These are phyloP conservation scores for Alternaria conjuncta DNA, from an alignment of 2,329 filamentous ascomycete genomes.

Conservation along the genomic window DNA sequence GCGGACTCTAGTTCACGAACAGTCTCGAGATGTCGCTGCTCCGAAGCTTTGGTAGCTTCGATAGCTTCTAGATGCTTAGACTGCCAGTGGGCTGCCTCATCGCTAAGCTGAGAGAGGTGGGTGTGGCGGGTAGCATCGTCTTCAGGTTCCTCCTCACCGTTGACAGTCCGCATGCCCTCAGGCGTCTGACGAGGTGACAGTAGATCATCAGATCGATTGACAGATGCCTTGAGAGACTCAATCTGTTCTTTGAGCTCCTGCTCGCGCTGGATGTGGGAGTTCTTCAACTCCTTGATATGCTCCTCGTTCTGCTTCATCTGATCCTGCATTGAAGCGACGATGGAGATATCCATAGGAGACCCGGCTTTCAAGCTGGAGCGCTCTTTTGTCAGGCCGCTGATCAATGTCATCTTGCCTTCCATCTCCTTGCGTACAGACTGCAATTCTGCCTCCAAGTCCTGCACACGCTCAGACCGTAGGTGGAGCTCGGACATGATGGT, in stretches of 20 bases:
- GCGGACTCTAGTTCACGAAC: conserved; percentile 76
- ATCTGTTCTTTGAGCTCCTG: conserved; percentile 76
- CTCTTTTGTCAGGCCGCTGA: conserved; percentile 90
- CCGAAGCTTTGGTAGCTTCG: conserved; percentile 72
- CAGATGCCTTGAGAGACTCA: conserved; percentile 66
- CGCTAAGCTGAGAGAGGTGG: conserved; percentile 70
- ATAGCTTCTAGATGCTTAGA: conserved; percentile 75
- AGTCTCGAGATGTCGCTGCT: conserved; percentile 73
- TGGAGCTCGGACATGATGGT: conserved; percentile 93
- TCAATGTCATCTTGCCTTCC: conserved; percentile 95
- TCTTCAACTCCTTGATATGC: conserved; percentile 75
- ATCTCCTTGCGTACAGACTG: conserved; percentile 89
- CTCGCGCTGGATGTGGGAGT: conserved; percentile 75
- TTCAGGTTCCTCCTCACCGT: conserved; percentile 25
- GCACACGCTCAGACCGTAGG: conserved; percentile 83
- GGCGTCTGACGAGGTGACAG: conserved; percentile 22
- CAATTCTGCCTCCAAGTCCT: conserved; percentile 86
- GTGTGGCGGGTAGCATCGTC: conserved; percentile 54
- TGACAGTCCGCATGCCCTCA: conserved; percentile 6
- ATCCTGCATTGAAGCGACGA: conserved; percentile 84
- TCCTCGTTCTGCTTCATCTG: conserved; percentile 86
- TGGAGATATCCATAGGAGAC: conserved; percentile 87
- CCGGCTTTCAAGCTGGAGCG: conserved; percentile 83
- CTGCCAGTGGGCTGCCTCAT: conserved; percentile 77
- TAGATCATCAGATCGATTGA: conserved; percentile 43